Percentiles rank a stretch among this genome's conserved stretches.
Conservation (phyloP, 129 eudicot species). For the Pittosporum tobira region DNA sequence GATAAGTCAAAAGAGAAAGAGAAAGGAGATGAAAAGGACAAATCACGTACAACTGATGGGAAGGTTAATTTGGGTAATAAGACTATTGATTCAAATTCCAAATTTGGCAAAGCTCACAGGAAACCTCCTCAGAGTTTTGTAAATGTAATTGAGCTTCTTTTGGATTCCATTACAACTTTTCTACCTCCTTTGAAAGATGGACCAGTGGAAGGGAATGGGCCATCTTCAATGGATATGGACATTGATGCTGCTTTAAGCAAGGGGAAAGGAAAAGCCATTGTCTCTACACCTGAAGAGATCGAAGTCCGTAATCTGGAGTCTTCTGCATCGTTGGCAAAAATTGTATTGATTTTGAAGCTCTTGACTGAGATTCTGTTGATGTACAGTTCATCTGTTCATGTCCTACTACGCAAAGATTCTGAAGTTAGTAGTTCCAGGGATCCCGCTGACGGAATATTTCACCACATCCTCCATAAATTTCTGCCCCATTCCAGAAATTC, state of each 20-base stretch:
- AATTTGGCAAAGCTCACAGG: conserved; percentile 55
- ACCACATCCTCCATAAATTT: conserved; percentile 75
- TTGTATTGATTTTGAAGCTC: conserved; percentile 80
- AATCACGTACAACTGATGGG: conserved; percentile 41
- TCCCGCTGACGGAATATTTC: conserved; percentile 60
- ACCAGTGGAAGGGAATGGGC: conserved; percentile 17
- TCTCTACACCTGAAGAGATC: conserved; percentile 39
- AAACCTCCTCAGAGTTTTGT: conserved; percentile 85
- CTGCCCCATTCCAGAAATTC: conserved; percentile 51
- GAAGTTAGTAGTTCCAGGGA: conserved; percentile 57
- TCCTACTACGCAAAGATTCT: conserved; percentile 73
- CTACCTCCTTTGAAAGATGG: conserved; percentile 63
- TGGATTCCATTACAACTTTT: conserved; percentile 56
- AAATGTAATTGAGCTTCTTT: conserved; percentile 68
- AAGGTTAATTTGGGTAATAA: conserved; percentile 28
- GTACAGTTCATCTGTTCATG: conserved; percentile 77
- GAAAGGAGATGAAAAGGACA: no score
- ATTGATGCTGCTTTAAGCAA: conserved; percentile 58
- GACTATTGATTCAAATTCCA: no score
- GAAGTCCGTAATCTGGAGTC: conserved; percentile 49
- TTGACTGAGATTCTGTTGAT: conserved; percentile 73
- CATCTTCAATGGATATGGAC: conserved; percentile 67
- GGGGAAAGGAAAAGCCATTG: conserved; percentile 87
- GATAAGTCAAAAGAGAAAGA: no score
- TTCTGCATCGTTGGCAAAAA: conserved; percentile 73